phyloP scores from a whole-genome alignment of 169 alveolate genomes.

The Theileria annulata region DNA sequence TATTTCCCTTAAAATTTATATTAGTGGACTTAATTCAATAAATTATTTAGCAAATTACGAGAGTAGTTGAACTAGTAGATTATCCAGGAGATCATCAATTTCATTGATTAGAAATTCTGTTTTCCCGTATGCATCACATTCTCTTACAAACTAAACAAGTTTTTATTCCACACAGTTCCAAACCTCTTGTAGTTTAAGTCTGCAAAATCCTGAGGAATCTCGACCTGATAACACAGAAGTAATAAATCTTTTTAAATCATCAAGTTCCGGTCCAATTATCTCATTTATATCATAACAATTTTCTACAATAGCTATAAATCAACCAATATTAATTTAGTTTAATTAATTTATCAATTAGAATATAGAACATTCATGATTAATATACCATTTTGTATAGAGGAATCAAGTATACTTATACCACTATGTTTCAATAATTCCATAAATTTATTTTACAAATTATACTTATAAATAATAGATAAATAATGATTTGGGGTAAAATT shows the following conservation, averaged over 20 bases:
- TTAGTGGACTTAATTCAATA: too few species aligned
- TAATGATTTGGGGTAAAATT: too few species aligned
- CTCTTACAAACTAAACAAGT: conserved; percentile 8
- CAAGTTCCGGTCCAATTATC: neutral
- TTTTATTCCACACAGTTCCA: neutral
- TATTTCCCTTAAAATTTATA: conserved; percentile 1
- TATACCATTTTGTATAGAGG: conserved; percentile 23
- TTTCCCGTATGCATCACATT: conserved; percentile 1
- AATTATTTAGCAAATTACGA: neutral
- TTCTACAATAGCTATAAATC: conserved; percentile 3
- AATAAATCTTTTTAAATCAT: conserved; percentile 21
- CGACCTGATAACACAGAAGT: conserved; percentile 29
- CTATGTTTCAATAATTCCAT: conserved; percentile 9
- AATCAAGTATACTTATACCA: neutral
- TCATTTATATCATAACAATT: neutral
- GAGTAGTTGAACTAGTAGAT: conserved; percentile 12
- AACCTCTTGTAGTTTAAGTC: conserved; percentile 24
- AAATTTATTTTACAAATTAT: neutral
- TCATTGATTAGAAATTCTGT: conserved; percentile 18
- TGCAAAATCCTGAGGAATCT: conserved; percentile 8
- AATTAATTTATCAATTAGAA: neutral
- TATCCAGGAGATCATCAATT: conserved; percentile 23
- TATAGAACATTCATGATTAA: too few species aligned
- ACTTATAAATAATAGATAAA: neutral
- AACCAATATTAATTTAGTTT: neutral